Conservation (phyloP, 352 stramenopile species). For the Pythium biforme region DNA sequence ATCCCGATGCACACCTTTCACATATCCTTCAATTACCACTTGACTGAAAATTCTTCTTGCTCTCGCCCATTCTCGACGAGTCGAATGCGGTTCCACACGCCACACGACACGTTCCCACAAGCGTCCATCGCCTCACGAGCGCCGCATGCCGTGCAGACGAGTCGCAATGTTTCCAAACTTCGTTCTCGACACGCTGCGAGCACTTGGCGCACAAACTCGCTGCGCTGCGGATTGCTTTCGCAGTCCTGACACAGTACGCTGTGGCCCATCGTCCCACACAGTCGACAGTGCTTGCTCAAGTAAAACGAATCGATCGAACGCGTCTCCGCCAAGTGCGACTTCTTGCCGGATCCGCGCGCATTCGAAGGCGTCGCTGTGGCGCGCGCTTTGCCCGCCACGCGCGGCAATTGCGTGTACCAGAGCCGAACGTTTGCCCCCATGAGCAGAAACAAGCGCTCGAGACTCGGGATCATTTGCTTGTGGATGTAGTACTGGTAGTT, state of each 20-base stretch:
- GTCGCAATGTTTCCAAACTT: constrained; percentile 34
- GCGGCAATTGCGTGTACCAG: constrained; percentile 70
- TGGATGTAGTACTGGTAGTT: constrained; percentile 94
- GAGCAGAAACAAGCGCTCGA: constrained; percentile 83
- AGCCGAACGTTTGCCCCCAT: constrained; percentile 73
- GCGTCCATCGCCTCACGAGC: constrained; percentile 43
- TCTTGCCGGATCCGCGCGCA: constrained; percentile 5
- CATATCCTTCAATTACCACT: constrained; percentile 3
- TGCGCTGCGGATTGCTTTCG: constrained; percentile 54
- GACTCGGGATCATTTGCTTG: constrained; percentile 80
- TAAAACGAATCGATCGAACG: constrained; percentile 84
- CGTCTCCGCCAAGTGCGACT: constrained; percentile 18
- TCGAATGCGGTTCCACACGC: constrained; percentile 64
- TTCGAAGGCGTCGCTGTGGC: neutral
- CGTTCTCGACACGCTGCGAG: constrained; percentile 43
- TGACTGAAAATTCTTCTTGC: constrained; percentile 13
- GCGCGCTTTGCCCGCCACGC: constrained; percentile 56
- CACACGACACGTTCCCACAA: constrained; percentile 59
- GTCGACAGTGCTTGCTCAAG: constrained; percentile 74
- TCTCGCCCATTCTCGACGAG: constrained; percentile 19
- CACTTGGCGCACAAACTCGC: constrained; percentile 57
- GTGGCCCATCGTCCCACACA: constrained; percentile 67
- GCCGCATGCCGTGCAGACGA: constrained; percentile 50
- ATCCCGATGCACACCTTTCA: neutral
- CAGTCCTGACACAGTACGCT: constrained; percentile 56